A percentile compares a stretch with the other conserved stretches of the same genome.
These are phyloP conservation scores for Fusarium nematophilum DNA, from an alignment of 2,329 filamentous ascomycete genomes.

Conservation along the genomic window DNA sequence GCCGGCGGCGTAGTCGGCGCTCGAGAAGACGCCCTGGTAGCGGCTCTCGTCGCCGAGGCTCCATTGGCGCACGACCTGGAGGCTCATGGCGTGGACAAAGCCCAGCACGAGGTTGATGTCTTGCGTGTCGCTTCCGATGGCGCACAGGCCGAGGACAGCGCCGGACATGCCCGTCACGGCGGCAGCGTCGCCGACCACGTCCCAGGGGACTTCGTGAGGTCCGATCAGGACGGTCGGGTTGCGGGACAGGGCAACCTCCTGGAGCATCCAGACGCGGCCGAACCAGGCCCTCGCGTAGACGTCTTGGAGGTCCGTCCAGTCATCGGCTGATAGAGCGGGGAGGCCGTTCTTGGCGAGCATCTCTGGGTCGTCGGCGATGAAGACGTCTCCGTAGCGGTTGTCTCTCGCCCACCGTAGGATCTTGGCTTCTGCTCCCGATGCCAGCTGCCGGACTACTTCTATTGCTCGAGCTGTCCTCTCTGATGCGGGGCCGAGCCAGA, in stretches of 20 bases:
- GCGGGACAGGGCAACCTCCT: slow-evolving; percentile 41
- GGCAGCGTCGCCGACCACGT: slow-evolving; percentile 28
- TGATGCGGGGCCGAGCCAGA: slow-evolving; percentile 37
- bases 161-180: slow-evolving; percentile 25
- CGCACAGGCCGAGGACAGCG: slow-evolving; percentile 24
- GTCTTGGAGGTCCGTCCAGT: slow-evolving; percentile 29
- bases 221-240: slow-evolving; percentile 39
- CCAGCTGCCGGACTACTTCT: slow-evolving; percentile 13
- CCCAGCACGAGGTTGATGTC: slow-evolving; percentile 20
- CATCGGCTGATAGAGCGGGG: slow-evolving; percentile 22
- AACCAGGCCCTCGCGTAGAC: slow-evolving; percentile 42
- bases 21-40: slow-evolving; percentile 11
- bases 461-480: slow-evolving; percentile 15
- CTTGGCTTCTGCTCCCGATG: slow-evolving; percentile 21
- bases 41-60: slow-evolving; percentile 24
- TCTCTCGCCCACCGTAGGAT: slow-evolving; percentile 26
- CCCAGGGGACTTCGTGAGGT: slow-evolving; percentile 26
- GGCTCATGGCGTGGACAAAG: slow-evolving; percentile 25
- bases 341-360: slow-evolving; percentile 28
- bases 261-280: slow-evolving; percentile 45
- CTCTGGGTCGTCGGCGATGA: slow-evolving; percentile 29
- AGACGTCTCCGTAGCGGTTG: slow-evolving; percentile 28
- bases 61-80: slow-evolving; percentile 35
- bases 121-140: background rate
- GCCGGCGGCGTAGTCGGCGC: slow-evolving; percentile 25